phyloP scores from a whole-genome alignment of 1,284 basidiomycete species.

The Takashimella tepidaria region DNA sequence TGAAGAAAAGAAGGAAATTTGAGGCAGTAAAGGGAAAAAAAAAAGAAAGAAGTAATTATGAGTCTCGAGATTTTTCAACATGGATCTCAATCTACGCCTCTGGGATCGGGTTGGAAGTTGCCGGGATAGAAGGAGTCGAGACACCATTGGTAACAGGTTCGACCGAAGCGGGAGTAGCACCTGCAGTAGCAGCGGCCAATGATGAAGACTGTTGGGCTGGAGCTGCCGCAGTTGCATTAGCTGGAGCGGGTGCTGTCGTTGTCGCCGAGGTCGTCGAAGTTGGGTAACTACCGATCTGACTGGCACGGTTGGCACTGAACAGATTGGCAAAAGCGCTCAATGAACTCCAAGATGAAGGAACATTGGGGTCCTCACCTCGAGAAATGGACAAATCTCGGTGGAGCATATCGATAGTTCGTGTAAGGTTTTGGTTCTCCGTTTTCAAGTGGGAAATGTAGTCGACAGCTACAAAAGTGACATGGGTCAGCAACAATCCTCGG shows the following conservation, averaged over 20 bases:
- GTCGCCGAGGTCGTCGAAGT: slow-evolving; percentile 4
- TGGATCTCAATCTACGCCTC: too few relatives aligned
- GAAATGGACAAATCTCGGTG: slow-evolving; percentile 10
- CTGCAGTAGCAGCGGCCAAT: slow-evolving; percentile 11
- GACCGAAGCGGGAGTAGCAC: too few relatives aligned
- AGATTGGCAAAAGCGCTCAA: neutral
- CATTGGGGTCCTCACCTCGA: slow-evolving; percentile 8
- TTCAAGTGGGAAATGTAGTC: slow-evolving; percentile 23
- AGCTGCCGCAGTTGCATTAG: slow-evolving; percentile 10
- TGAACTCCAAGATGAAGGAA: slow-evolving; percentile 2
- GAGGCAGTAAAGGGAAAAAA: too few relatives aligned
- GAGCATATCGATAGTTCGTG: slow-evolving; percentile 13
- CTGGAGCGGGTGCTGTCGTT: slow-evolving; percentile 11
- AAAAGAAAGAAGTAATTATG: too few relatives aligned
- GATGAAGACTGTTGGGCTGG: slow-evolving; percentile 6
- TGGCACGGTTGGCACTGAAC: neutral
- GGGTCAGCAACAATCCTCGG: too few relatives aligned
- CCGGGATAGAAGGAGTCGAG: too few relatives aligned
- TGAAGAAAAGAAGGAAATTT: too few relatives aligned
- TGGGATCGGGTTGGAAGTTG: too few relatives aligned
- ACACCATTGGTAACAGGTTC: too few relatives aligned
- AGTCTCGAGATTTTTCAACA: too few relatives aligned
- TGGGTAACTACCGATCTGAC: too few relatives aligned
- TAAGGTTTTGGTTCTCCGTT: slow-evolving; percentile 11
- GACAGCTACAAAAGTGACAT: slow-evolving; percentile 9